Base-by-base conservation (phyloP, 1,139 yeast genomes). In the Lodderomyces margitis region DNA sequence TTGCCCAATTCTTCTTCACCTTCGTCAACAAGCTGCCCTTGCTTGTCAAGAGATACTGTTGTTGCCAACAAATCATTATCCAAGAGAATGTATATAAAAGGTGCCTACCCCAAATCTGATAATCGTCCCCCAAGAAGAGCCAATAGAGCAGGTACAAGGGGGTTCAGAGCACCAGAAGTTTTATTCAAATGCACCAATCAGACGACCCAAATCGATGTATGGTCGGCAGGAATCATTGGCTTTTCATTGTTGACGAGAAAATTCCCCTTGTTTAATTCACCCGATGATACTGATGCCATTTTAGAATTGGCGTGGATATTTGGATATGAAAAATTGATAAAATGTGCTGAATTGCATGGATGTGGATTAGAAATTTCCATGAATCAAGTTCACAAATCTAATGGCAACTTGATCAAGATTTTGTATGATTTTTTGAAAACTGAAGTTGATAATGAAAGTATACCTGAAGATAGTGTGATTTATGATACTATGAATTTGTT, bases 81-180 rank as follows among this genome's bases (percentile, higher is more conserved):
- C 34, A 69, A 68, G 46, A 55, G 76, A 40, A 55, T 68, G 34
- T 69, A 69, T 44, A 58, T 70, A 35, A 69, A 77, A 36, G 81
- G 81, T 36, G 95, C 94, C 3, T 86, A 84, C 55, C 85, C 89
- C 5, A 86, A 84, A 55, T 83, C 83, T 51, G 95, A 87, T 61
- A 80, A 80, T 45, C 70, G 98, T 47, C 88, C 95, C 1, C 89
- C 95, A 1, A 76, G 96, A 55, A 74, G 98, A 46, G 98, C 98
- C 1, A 92, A 92, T 57, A 80, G 99, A 54, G 98, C 98, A 1
- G 99, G 99, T 2, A 94, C 99, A 0, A 76, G 98, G 53, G 98
- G 98, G 0, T 89, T 89, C 58, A 74, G 98, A 51, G 96, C 98
- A 0, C 97, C 97, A 0, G 98, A 89, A 59, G 97, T 89, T 2